Evolutionary conservation across 192 early-diverging fungal genomes (phyloP).

Genomic region (Rhizophagus clarus): DNA sequence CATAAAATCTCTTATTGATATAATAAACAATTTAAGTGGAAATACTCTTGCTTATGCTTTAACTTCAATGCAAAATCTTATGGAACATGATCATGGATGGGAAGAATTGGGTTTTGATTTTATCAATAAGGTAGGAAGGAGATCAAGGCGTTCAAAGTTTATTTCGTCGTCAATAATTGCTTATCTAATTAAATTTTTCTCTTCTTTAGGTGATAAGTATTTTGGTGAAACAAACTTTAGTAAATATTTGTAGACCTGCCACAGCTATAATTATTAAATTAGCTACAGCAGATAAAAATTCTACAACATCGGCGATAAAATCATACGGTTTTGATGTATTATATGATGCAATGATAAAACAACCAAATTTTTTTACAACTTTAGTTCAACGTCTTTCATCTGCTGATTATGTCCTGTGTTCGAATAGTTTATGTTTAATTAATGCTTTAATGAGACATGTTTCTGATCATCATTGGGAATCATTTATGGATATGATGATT

Average conservation of each 20-base stretch:
- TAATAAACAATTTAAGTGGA: constrained; percentile 58
- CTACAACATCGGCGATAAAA: constrained; percentile 32
- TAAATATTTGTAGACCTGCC: constrained; percentile 72
- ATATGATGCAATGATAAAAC: constrained; percentile 49
- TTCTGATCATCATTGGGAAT: constrained; percentile 50
- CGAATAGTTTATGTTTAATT: constrained; percentile 64
- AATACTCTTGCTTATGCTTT: constrained; percentile 74
- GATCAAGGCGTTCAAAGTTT: too few relatives aligned
- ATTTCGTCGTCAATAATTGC: too few relatives aligned
- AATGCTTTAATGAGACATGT: constrained; percentile 66
- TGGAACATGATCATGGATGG: constrained; percentile 71
- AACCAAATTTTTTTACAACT: constrained; percentile 48
- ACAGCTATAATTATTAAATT: constrained; percentile 71
- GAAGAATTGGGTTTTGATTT: constrained; percentile 52
- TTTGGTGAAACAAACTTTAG: constrained; percentile 64
- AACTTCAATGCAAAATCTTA: constrained; percentile 60
- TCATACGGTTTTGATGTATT: constrained; percentile 59
- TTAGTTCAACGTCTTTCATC: constrained; percentile 61
- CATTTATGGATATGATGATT: constrained; percentile 54
- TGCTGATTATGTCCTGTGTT: constrained; percentile 63
- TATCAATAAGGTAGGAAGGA: constrained; percentile 48
- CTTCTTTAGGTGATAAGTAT: constrained; percentile 47
- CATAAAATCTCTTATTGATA: constrained; percentile 56
- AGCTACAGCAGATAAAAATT: constrained; percentile 44
- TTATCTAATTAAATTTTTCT: constrained; percentile 5